Conservation (phyloP, 352 stramenopile species). For the Phytophthora uliginosa region DNA sequence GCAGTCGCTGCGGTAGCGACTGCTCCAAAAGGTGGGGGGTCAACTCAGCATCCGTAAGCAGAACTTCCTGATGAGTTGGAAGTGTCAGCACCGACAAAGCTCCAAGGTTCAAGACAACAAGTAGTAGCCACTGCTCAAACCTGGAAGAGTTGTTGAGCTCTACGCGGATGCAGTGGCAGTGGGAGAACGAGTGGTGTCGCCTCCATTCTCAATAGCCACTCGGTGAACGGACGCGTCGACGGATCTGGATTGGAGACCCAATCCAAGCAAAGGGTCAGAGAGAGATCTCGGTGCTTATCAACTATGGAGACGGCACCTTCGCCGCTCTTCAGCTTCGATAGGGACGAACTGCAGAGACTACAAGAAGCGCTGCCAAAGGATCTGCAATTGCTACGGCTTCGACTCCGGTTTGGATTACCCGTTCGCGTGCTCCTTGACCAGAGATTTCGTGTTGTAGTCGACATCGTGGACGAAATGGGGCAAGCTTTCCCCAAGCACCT, state of each 20-base stretch:
- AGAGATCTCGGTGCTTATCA: background rate
- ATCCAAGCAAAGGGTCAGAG: too few relatives aligned
- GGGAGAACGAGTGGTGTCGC: background rate
- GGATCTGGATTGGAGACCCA: background rate
- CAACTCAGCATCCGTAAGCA: constrained; percentile 24
- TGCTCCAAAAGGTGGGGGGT: constrained; percentile 35
- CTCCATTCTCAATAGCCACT: background rate
- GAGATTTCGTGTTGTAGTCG: constrained; percentile 48
- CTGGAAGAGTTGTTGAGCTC: constrained; percentile 49
- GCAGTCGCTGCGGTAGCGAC: constrained; percentile 38
- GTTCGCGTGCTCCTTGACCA: constrained; percentile 25
- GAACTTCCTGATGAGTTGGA: constrained; percentile 28
- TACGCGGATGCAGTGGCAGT: constrained; percentile 44
- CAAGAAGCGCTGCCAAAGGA: constrained; percentile 16
- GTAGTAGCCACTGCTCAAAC: constrained; percentile 14
- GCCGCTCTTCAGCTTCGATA: constrained; percentile 24
- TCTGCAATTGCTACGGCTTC: constrained; percentile 51
- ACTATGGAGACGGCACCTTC: background rate
- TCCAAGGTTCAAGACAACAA: background rate
- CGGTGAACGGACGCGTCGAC: constrained; percentile 19
- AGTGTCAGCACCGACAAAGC: background rate
- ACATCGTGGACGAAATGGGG: constrained; percentile 72
- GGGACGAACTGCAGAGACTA: constrained; percentile 13
- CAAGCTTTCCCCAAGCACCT: constrained; percentile 18
- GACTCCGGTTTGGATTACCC: constrained; percentile 57